Percentiles rank a stretch among this genome's conserved stretches.
These are phyloP conservation scores for Malus sylvestris DNA, from an alignment of 306 rosid genomes.

Conservation along the genomic window DNA sequence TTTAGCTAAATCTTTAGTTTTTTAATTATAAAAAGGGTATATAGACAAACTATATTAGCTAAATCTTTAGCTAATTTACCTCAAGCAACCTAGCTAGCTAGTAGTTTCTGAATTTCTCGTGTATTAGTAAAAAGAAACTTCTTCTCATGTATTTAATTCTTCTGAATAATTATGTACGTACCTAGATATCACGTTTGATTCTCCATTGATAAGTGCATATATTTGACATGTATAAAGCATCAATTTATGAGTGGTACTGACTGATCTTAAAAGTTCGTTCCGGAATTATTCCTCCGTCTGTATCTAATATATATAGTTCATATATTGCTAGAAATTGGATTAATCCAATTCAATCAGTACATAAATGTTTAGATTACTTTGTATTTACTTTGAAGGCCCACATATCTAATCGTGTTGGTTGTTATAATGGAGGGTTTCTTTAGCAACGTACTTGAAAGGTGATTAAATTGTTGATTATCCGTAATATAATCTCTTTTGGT, in stretches of 20 bases:
- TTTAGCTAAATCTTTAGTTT: not conserved
- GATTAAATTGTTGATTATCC: constrained; percentile 14
- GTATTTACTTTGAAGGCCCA: constrained; percentile 49
- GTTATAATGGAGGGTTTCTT: constrained; percentile 59
- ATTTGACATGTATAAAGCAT: not conserved
- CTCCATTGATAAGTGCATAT: not conserved
- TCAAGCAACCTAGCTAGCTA: not conserved
- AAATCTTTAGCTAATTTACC: too few species aligned
- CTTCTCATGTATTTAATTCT: not conserved
- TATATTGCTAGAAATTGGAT: not conserved
- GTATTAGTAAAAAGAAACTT: too few species aligned
- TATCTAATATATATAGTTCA: too few species aligned
- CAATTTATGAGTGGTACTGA: not conserved
- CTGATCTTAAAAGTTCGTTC: not conserved
- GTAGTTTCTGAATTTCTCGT: not conserved
- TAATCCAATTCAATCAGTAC: not conserved
- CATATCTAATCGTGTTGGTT: constrained; percentile 85
- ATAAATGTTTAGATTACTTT: constrained; percentile 28
- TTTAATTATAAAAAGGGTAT: not conserved
- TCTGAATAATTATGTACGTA: not conserved
- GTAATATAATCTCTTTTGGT: not conserved
- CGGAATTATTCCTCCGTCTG: not conserved
- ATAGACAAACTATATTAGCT: not conserved
- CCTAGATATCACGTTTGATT: not conserved
- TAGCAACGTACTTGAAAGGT: constrained; percentile 38